Base-by-base conservation (phyloP, 768 basidiomycete genomes). In the Imleria badia region DNA sequence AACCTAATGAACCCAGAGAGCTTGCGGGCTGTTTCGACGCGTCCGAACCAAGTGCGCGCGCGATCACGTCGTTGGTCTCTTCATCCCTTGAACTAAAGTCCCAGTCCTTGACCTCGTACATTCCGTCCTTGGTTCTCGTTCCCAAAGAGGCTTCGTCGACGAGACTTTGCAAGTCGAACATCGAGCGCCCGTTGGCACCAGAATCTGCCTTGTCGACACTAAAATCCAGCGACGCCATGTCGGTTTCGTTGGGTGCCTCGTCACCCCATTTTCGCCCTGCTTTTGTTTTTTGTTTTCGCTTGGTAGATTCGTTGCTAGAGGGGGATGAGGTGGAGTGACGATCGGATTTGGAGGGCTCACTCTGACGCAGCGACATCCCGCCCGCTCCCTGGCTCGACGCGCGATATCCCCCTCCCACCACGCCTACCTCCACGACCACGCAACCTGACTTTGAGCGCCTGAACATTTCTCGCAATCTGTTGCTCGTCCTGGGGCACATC, bases 141-240 rank as follows among this genome's bases (percentile, higher is more conserved):
- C 96, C 94, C 59, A 95, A 71, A 5, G 93, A 91, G 3, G 82
- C 72, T 55, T 81, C 73, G 63, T 91, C 87, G 17, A 89, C 84
- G 20, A 87, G 77, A 36, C 78, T 78, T 45, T 84, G 75, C 35
- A 90, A 63, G 66, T 89, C 84, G 49, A 76, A 75, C 29, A 77
- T 73, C 26, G 51, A 23, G 20, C 62, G 58, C 22, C 60, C 68
- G 3, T 67, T 69, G 40, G 65, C 66, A 4, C 66, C 55, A 7
- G 66, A 58, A 48, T 78, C 77, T 1, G 74, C 56, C 58, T 83
- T 84, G 62, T 88, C 83, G 45, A 75, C 61, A 59, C 88, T 92
- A 70, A 91, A 98, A 71, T 99, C 94, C 49, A 98, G 81, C 39
- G 89, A 86, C 6, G 88, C 92, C 91, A 98, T 96, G 60, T 98